Conservation (phyloP, 495 filamentous ascomycete species). For the Margaritispora aquatica region DNA sequence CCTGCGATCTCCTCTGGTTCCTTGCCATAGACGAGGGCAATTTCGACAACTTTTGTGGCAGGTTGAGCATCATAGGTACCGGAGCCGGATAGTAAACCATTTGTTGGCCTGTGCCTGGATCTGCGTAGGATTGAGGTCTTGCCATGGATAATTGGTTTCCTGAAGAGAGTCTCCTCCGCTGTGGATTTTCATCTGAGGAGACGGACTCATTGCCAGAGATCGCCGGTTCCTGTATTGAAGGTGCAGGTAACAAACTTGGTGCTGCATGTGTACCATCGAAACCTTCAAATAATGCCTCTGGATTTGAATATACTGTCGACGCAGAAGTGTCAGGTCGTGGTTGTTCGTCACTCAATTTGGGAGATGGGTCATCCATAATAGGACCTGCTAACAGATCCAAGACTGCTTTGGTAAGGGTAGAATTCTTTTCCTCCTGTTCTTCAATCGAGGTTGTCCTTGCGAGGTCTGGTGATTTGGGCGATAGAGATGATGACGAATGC, state of each 20-base stretch:
- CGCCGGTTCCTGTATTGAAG: not conserved
- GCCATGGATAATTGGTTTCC: constrained; percentile 27
- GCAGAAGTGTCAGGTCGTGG: constrained; percentile 37
- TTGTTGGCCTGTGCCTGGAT: constrained; percentile 58
- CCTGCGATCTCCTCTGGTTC: constrained; percentile 63
- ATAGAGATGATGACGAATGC: constrained; percentile 16
- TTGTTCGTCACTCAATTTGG: constrained; percentile 16
- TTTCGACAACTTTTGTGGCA: constrained; percentile 83
- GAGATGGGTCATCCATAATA: constrained; percentile 12
- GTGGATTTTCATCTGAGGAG: not conserved
- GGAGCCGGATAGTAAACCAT: constrained; percentile 96
- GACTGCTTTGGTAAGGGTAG: constrained; percentile 20
- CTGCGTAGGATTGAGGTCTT: constrained; percentile 53
- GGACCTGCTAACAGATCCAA: not conserved
- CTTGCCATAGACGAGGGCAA: constrained; percentile 51
- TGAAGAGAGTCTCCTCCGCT: constrained; percentile 11
- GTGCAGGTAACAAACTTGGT: constrained; percentile 1
- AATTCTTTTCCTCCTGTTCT: constrained; percentile 14
- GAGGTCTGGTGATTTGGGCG: constrained; percentile 21
- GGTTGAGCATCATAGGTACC: constrained; percentile 86
- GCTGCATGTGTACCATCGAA: constrained; percentile 83
- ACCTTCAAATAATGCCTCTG: constrained; percentile 68
- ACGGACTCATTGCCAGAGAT: not conserved
- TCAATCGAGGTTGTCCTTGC: constrained; percentile 20
- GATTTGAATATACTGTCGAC: constrained; percentile 65